Conservation (phyloP, 2,329 filamentous ascomycete genomes). For the Fusarium virguliforme region DNA sequence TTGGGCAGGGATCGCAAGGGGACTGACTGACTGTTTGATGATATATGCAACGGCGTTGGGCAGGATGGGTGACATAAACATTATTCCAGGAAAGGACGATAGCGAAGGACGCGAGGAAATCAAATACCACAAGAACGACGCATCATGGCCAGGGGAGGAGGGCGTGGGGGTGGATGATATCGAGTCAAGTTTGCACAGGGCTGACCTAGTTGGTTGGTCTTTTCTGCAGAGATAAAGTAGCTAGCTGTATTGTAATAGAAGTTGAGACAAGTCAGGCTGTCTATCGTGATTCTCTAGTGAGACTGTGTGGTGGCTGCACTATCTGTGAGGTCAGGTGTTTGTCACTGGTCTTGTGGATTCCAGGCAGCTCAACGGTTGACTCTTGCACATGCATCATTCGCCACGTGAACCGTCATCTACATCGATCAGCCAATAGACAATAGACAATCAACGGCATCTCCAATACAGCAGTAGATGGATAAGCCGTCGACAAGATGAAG, state of each 20-base stretch:
- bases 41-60: conserved; percentile 54
- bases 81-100: conserved; percentile 49
- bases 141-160: conserved; percentile 20
- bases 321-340: conserved; percentile 5
- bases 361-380: conserved; percentile 5
- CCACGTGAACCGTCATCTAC: conserved; percentile 13
- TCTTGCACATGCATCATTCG: conserved; percentile 22
- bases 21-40: conserved; percentile 53
- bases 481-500: conserved; percentile 62
- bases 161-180: conserved; percentile 30
- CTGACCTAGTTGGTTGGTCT: conserved; percentile 42
- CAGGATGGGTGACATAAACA: conserved; percentile 49
- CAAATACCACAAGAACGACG: conserved; percentile 50
- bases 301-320: background rate
- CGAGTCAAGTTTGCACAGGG: conserved; percentile 43
- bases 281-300: background rate
- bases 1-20: conserved; percentile 36
- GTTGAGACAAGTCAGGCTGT: conserved; percentile 47
- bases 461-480: conserved; percentile 23
- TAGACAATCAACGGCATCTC: background rate
- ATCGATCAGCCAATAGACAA: conserved; percentile 7
- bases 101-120: conserved; percentile 40
- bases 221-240: conserved; percentile 52
- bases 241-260: conserved; percentile 63
- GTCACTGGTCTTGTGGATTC: conserved; percentile 10